Evolutionary conservation across 257 asterid species (phyloP).

Genomic region (Apocynum venetum): DNA sequence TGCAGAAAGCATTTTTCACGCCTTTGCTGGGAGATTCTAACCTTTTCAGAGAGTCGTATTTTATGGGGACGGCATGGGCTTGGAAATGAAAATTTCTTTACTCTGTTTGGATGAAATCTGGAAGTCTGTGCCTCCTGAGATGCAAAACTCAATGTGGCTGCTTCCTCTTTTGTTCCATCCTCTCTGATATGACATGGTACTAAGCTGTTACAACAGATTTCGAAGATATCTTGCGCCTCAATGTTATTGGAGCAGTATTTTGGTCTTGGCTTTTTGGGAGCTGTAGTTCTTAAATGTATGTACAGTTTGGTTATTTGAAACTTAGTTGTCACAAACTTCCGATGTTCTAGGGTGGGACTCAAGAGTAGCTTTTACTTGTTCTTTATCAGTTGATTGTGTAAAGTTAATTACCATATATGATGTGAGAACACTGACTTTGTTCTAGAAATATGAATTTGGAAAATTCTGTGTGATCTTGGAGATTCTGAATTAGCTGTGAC

Average conservation of each 20-base stretch:
- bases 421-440: not conserved
- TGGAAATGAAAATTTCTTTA: not conserved
- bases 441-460: not conserved
- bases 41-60: not conserved
- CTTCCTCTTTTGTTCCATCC: not conserved
- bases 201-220: not conserved
- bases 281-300: not conserved
- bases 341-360: not conserved
- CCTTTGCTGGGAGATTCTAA: not conserved
- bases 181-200: not conserved
- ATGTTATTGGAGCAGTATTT: not conserved
- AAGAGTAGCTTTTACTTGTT: not conserved
- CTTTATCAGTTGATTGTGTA: not conserved
- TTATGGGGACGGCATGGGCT: not conserved
- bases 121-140: not conserved
- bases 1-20: not conserved
- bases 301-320: no score
- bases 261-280: not conserved
- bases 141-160: not conserved
- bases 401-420: not conserved
- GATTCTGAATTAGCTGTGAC: no score
- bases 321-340: no score
- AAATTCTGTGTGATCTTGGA: not conserved
- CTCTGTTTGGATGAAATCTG: not conserved
- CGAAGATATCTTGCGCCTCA: not conserved